Evolutionary conservation across 805 yeast genomes (phyloP), one percentile per base, ranked within the genome.

Genomic region (Huiozyma sinensis): DNA sequence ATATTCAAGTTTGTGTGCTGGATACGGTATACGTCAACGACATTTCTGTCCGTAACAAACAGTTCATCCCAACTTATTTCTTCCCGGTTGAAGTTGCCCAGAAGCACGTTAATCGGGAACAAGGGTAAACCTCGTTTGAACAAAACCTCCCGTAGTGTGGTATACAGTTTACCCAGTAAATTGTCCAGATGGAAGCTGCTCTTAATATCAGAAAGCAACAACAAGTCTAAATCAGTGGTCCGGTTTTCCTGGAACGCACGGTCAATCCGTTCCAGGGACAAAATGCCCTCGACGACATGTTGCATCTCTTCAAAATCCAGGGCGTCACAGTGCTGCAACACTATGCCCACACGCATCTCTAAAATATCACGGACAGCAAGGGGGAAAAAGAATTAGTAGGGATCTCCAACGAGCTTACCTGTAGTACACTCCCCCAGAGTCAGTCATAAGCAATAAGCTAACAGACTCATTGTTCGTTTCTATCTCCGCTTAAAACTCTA

Each of bases 141-240:
- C 7, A 58, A 40, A 10, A 50, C 49, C 36, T 58, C 63, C 39
- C 65, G 49, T 2, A 51, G 44, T n/a, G 44, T 43, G 42, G 60
- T 56, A 41, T 61, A 61, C 6, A 61, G 42, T 11, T 47, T 47
- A 8, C 64, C 63, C 39, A 61, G 47, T 5, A 51, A 44, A n/a
- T 48, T 44, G 42, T 61, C 65, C 11, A 61, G 48, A 40, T 52
- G 47, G 6, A 42, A 37, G 3, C 57, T 52, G 13, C 54, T 49
- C 10, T 46, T 31, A 11, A 59, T 53, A 6, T 45, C 28, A 10
- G 50, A 50, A 32, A 48, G 12, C 10, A 60, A 36, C 28, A 60
- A 47, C 7, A 60, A 44, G 36, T 57, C 53, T 10, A 60, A 41
- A 28, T 45, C 51, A 42, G 43, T 36, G 10, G 33, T 17, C 29